phyloP scores from a whole-genome alignment of 2,329 filamentous ascomycete genomes.

The Tolypocladium tundrense region DNA sequence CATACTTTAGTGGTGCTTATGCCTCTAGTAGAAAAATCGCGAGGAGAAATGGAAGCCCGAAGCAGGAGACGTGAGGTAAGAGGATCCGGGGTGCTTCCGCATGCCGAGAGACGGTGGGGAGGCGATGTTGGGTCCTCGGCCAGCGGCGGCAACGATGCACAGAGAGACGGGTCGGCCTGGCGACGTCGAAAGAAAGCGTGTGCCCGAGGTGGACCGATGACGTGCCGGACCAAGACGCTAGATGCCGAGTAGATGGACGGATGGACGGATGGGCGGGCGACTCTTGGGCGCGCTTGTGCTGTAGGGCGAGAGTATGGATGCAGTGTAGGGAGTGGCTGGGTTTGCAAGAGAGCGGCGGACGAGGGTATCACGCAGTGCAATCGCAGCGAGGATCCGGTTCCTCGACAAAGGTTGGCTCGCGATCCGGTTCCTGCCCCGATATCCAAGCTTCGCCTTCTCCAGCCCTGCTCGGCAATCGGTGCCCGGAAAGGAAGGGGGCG shows the following conservation, averaged over 20 bases:
- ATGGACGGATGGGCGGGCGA: not conserved
- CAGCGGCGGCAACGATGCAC: not conserved
- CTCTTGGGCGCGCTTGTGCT: not conserved
- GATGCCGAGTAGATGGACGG: not conserved
- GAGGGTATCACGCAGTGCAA: too few species aligned
- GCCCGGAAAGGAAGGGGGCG: not conserved
- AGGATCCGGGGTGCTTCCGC: not conserved
- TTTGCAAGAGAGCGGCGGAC: too few species aligned
- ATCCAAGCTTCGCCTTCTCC: too few species aligned
- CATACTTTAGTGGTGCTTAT: conserved; percentile 22
- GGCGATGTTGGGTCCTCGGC: not conserved
- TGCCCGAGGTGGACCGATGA: not conserved
- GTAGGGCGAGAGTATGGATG: not conserved
- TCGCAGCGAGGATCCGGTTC: too few species aligned
- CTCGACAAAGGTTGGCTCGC: not conserved
- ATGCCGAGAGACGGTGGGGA: not conserved
- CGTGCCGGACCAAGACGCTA: not conserved
- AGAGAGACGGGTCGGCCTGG: not conserved
- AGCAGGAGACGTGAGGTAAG: not conserved
- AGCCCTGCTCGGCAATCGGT: not conserved
- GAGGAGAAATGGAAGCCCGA: not conserved
- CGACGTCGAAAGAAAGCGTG: not conserved
- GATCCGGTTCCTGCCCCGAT: not conserved
- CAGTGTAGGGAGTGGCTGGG: too few species aligned
- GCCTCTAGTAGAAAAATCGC: not conserved